These are phyloP conservation scores for Globisporangium heterothallicum DNA, from an alignment of 352 stramenopile species.

Conservation along the genomic window DNA sequence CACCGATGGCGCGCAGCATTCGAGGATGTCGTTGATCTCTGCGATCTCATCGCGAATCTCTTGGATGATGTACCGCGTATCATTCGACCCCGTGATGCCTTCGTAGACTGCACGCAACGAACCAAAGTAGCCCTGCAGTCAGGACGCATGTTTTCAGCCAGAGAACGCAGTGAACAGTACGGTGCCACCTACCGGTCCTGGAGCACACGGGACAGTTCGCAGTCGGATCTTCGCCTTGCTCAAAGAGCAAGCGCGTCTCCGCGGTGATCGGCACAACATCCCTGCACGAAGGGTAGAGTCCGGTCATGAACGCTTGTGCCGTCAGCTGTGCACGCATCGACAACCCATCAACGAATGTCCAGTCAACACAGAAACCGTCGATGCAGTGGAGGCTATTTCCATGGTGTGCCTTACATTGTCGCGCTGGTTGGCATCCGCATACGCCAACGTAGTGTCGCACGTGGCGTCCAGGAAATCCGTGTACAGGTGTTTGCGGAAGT, in stretches of 20 bases:
- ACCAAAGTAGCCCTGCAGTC: no score
- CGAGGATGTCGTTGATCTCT: constrained; percentile 53
- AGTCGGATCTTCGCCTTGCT: constrained; percentile 69
- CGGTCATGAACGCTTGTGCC: constrained; percentile 51
- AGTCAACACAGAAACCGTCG: no score
- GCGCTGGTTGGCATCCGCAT: constrained; percentile 67
- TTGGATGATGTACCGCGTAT: constrained; percentile 51
- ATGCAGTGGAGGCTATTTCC: no score
- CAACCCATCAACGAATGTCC: no score
- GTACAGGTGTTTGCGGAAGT: constrained; percentile 69
- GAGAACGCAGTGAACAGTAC: not conserved
- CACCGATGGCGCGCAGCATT: constrained; percentile 53
- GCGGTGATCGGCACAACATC: constrained; percentile 51
- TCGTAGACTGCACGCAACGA: constrained; percentile 50
- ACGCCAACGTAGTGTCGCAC: constrained; percentile 58
- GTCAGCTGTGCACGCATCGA: constrained; percentile 33
- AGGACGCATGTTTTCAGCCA: no score
- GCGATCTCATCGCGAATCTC: constrained; percentile 47
- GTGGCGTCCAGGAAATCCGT: constrained; percentile 43
- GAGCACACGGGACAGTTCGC: constrained; percentile 62
- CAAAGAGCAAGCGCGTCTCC: constrained; percentile 55
- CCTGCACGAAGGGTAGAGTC: constrained; percentile 49
- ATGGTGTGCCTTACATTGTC: constrained; percentile 57
- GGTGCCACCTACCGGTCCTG: constrained; percentile 50
- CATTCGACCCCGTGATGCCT: constrained; percentile 55